Evolutionary conservation across 805 yeast species (phyloP), one percentile per base, ranked within the genome.

Genomic region (Kodamaea nitidulidarum): DNA sequence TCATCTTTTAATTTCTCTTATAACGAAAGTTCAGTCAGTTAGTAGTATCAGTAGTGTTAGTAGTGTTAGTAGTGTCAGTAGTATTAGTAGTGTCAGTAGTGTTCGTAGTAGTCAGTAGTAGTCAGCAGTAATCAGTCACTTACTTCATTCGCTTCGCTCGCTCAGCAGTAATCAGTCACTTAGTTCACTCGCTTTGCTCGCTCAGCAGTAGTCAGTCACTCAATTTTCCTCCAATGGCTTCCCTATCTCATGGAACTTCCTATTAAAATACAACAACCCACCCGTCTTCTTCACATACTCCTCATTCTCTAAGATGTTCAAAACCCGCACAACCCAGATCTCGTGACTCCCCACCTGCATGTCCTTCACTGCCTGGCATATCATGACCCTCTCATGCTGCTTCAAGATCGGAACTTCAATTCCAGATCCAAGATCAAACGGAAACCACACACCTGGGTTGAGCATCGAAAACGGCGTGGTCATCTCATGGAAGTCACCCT

Each of bases 251-350:
- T 81, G 84, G 53, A 84, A 84, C 14, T 63, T 62, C 47, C 87
- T 68, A 50, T 82, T 73, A 56, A 74, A 82, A 49, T 82, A 82
- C 11, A 84, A 51, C 32, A 84, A 56, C 0, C 91, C 91, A 11
- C 90, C 90, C 2, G 75, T 63, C 20, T 40, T 36, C 8, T 39
- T 11, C 2, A 22, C 41, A 17, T 44, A 41, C 8, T 39, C 25
- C 8, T 44, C 41, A 26, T 59, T 57, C 2, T 61, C 63, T 27
- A 65, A 45, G 2, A 84, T 75, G 29, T 83, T 83, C 26, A 68
- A 62, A 4, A 91, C 95, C 43, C 76, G 72, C 3, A 87, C 96
- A 4, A 88, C 78, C 93, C 96, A 87, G 3, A 91, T 78, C 55
- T 90, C 96, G 61, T 91, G 98, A 53, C 84, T 88, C 44, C 84